Base-by-base conservation (phyloP, 2,329 filamentous ascomycete genomes). In the Neonectria faginata region DNA sequence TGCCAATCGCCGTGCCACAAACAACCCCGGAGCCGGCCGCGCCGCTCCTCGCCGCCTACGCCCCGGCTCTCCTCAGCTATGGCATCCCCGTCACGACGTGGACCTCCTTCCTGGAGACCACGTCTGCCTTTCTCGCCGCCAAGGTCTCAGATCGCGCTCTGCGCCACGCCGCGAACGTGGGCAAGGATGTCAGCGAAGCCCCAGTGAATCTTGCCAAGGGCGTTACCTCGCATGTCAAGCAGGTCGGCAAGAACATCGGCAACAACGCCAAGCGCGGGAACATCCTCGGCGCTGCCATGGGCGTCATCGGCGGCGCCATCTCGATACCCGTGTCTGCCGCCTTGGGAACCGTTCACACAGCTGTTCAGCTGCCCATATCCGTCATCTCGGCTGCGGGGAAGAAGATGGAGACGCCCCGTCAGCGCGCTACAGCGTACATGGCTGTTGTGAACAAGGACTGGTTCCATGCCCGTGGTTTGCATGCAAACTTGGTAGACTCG, bases 71-170 rank as follows among this genome's bases (percentile, higher is more conserved):
- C 0, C 77, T 83, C 0, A 65, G 71, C 16, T 75, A 77, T 39
- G 83, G 78, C 44, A 77, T 81, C 61, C 75, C 78, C 0, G 61
- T 74, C 7, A 69, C 74, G n/a, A 74, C 77, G 0, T 81, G 78
- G 78, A 53, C 58, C 9, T 76, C 79, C 0, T 79, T 80, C 16
- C 58, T 80, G 2, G 67, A 75, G 18, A 83, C 82, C 8, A 70
- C 83, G 2, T 84, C 83, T 0, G 82, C 80, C 1, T 84, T 85
- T 62, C 76, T 85, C 6, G 77, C 78, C 0, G 82, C 82, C 54
- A 82, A 78, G 20, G 80, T 84, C 0, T 79, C 80, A 0, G 79
- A 82, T 54, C 78, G 80, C 3, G 82, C 82, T 6, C 62, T 83
- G 18, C 76, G 75, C 31, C 82, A 83, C 63, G 82, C 81, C 1